Conservation (phyloP, 805 yeast genomes). For the Kodamaea fukazawae region DNA sequence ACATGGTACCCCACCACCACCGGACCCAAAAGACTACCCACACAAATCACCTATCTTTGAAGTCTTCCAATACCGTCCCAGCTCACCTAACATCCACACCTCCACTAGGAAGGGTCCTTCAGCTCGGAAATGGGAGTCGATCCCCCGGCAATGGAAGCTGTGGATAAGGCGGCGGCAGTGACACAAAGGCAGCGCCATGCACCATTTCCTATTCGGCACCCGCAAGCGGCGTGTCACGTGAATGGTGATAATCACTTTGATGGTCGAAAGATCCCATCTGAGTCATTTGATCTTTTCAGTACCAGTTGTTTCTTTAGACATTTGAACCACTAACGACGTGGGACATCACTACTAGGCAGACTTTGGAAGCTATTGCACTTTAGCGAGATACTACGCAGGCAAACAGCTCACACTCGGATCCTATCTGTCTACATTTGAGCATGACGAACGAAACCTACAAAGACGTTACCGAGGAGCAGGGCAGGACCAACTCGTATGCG, state of each 20-base stretch:
- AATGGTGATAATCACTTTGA: conserved; percentile 8
- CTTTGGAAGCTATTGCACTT: not conserved
- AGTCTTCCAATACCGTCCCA: no score
- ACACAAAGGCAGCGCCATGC: not conserved
- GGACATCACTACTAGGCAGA: not conserved
- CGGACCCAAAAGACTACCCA: no score
- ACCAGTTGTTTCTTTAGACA: no score
- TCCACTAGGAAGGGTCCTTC: no score
- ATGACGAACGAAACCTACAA: conserved; percentile 23
- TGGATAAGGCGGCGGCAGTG: no score
- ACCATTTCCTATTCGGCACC: not conserved
- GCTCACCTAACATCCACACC: no score
- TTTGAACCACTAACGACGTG: not conserved
- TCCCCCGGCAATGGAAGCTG: no score
- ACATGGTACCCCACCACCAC: no score
- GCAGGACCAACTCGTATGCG: conserved; percentile 61
- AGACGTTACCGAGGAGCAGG: conserved; percentile 45
- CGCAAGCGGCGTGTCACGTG: conserved; percentile 8
- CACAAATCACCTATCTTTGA: no score
- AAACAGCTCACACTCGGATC: conserved; percentile 12
- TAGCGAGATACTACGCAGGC: no score
- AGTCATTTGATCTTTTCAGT: no score
- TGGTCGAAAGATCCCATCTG: not conserved
- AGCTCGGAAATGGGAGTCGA: no score
- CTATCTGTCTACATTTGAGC: conserved; percentile 16